These are phyloP conservation scores for Lactarius hengduanensis DNA, from an alignment of 768 basidiomycete genomes.

Conservation along the genomic window DNA sequence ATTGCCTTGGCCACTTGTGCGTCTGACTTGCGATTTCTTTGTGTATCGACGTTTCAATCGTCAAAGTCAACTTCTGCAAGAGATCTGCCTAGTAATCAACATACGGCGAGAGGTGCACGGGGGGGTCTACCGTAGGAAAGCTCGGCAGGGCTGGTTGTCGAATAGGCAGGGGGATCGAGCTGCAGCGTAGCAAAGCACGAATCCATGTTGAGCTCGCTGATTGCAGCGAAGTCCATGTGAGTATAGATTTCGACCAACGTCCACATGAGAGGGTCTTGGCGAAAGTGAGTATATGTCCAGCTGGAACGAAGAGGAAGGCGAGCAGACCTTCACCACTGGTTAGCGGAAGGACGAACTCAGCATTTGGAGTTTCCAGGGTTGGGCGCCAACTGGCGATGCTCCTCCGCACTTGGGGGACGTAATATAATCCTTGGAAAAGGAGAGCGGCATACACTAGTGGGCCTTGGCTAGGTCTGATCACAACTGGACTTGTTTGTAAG, in stretches of 20 bases:
- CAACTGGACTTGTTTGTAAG: conserved; percentile 55
- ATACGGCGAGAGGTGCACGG: conserved; percentile 13
- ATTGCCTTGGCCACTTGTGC: conserved; percentile 41
- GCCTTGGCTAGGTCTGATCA: conserved; percentile 56
- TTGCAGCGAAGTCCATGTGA: conserved; percentile 63
- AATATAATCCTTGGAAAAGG: conserved; percentile 62
- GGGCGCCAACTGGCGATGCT: conserved; percentile 39
- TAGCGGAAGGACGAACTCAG: conserved; percentile 33
- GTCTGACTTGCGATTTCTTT: conserved; percentile 33
- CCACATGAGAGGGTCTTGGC: conserved; percentile 50
- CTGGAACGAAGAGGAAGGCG: neutral
- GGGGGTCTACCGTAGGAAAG: conserved; percentile 34
- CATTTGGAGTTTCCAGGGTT: conserved; percentile 18
- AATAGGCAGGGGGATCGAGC: conserved; percentile 41
- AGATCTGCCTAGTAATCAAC: conserved; percentile 43
- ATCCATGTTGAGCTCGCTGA: conserved; percentile 56
- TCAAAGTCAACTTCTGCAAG: conserved; percentile 42
- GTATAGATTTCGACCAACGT: conserved; percentile 63
- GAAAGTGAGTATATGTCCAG: conserved; percentile 6
- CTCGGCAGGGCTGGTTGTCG: conserved; percentile 41
- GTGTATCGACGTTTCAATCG: conserved; percentile 42
- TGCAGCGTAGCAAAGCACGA: conserved; percentile 48
- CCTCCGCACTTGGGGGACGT: conserved; percentile 66
- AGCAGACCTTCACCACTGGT: conserved; percentile 39
- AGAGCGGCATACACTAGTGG: conserved; percentile 58